A percentile compares a stretch with the other conserved stretches of the same genome.
Evolutionary conservation across 805 yeast genomes (phyloP).

Genomic region (Alloascoidea africana): DNA sequence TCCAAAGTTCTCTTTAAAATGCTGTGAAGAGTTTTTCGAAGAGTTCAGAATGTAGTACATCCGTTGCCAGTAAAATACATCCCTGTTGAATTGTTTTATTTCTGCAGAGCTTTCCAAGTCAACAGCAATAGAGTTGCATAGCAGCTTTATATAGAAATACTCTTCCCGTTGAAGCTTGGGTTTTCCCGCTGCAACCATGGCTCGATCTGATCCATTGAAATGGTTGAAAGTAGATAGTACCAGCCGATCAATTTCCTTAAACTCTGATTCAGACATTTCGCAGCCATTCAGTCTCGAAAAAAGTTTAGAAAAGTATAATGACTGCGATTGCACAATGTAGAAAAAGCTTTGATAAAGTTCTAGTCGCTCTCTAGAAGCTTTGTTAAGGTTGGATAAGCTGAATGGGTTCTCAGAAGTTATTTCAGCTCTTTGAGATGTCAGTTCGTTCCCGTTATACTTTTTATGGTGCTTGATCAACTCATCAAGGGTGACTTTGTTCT

Average conservation of each 20-base stretch:
- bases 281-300: constrained; percentile 20
- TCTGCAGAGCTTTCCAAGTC: constrained; percentile 19
- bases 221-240: constrained; percentile 15
- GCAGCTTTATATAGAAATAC: constrained; percentile 41
- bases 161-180: constrained; percentile 50
- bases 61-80: background rate
- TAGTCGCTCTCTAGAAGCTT: constrained; percentile 27
- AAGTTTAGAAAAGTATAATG: constrained; percentile 49
- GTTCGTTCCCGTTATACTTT: too few relatives aligned
- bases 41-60: background rate
- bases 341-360: constrained; percentile 67
- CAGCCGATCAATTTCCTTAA: constrained; percentile 15
- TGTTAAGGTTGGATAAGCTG: constrained; percentile 21
- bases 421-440: too few relatives aligned
- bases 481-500: constrained; percentile 65
- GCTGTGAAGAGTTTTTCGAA: background rate
- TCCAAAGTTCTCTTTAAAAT: background rate
- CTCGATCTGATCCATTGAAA: constrained; percentile 4
- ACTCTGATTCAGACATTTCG: constrained; percentile 16
- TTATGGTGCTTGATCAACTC: constrained; percentile 37
- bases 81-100: background rate
- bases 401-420: too few relatives aligned
- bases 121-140: constrained; percentile 29
- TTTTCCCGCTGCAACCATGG: constrained; percentile 13
- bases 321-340: constrained; percentile 73